Conservation (phyloP, 768 basidiomycete species). For the Leccinum obscurum region DNA sequence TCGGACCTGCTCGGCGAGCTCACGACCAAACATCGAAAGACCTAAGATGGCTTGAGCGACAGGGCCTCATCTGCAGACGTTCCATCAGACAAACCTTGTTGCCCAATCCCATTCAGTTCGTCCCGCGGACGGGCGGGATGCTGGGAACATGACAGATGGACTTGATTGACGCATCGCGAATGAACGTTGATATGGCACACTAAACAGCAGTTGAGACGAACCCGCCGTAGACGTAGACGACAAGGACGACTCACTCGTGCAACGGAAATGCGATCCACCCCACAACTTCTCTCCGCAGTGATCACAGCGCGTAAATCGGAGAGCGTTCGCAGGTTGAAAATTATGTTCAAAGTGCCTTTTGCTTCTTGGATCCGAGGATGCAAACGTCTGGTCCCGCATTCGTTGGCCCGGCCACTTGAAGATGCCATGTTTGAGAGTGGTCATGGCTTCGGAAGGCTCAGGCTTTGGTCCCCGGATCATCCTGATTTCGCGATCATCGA, state of each 20-base stretch:
- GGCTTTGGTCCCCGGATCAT: constrained; percentile 30
- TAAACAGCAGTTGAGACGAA: constrained; percentile 31
- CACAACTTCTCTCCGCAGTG: constrained; percentile 98
- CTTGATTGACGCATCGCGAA: constrained; percentile 74
- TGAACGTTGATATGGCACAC: constrained; percentile 88
- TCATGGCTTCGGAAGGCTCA: constrained; percentile 43
- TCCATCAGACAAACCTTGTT: constrained; percentile 15
- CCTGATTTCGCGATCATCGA: constrained; percentile 32
- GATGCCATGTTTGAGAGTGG: constrained; percentile 54
- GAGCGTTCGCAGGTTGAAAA: constrained; percentile 86
- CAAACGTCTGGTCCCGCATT: constrained; percentile 44
- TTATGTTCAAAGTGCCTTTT: constrained; percentile 63
- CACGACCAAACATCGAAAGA: constrained; percentile 92
- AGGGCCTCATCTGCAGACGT: constrained; percentile 14
- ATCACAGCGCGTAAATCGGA: constrained; percentile 91
- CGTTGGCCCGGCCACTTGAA: constrained; percentile 74
- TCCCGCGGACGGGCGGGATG: constrained; percentile 38
- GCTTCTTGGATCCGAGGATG: constrained; percentile 38
- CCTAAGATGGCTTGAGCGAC: constrained; percentile 41
- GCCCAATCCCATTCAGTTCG: constrained; percentile 28
- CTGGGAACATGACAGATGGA: constrained; percentile 66
- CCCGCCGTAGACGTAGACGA: neutral
- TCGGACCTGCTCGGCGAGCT: constrained; percentile 80
- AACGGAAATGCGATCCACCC: constrained; percentile 95
- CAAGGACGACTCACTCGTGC: constrained; percentile 65